phyloP scores from a whole-genome alignment of 148 eudicot species.

The Nepenthes gracilis region DNA sequence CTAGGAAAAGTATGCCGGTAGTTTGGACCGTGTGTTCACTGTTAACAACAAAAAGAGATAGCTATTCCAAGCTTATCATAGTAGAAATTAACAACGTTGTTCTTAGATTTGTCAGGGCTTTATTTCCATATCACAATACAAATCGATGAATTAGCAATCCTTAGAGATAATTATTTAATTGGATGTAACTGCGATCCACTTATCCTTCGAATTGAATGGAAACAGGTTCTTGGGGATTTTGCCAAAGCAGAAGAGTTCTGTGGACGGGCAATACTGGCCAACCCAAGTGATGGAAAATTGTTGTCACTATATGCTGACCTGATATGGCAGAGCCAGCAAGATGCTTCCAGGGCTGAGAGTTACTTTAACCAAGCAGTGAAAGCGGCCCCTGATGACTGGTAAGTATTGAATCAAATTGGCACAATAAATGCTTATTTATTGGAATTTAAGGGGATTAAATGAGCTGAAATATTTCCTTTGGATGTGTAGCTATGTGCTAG shows the following conservation, averaged over 20 bases:
- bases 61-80: no score
- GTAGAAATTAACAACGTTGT: no score
- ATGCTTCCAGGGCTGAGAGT: slow-evolving; percentile 21
- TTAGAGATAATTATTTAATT: no score
- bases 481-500: slow-evolving; percentile 4
- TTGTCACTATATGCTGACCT: slow-evolving; percentile 34
- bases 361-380: slow-evolving; percentile 39
- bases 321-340: slow-evolving; percentile 35
- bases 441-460: not conserved
- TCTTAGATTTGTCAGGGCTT: no score
- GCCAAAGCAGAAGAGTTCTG: slow-evolving; percentile 34
- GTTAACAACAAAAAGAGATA: no score
- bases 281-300: slow-evolving; percentile 29
- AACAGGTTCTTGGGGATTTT: slow-evolving; percentile 21
- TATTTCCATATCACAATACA: no score
- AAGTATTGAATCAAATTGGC: not conserved
- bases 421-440: not conserved
- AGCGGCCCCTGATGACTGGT: slow-evolving; percentile 42
- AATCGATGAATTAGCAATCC: no score
- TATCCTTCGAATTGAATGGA: not conserved
- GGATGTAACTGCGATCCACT: no score
- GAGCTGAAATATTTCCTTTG: not conserved
- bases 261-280: slow-evolving; percentile 29
- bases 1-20: no score
- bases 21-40: no score